These are phyloP conservation scores for Raphanus sativus DNA, from an alignment of 345 rosid species.

Conservation along the genomic window DNA sequence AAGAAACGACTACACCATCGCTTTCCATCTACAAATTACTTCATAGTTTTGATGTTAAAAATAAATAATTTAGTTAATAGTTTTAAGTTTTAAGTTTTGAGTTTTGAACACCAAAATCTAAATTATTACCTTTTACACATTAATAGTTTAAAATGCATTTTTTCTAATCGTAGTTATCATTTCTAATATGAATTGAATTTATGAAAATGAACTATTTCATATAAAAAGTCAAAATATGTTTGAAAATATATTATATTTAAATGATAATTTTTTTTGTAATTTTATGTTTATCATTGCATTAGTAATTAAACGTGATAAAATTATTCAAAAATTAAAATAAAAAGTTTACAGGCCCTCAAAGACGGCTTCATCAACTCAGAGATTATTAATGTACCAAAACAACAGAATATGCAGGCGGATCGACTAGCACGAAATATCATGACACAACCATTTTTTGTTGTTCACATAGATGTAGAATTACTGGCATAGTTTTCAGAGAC, in stretches of 20 bases:
- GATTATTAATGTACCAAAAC: too few relatives aligned
- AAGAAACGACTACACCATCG: background rate
- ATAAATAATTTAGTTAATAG: background rate
- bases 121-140: background rate
- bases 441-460: too few relatives aligned
- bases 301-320: too few relatives aligned
- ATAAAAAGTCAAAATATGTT: background rate
- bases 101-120: background rate
- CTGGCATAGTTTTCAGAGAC: too few relatives aligned
- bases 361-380: too few relatives aligned
- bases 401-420: too few relatives aligned
- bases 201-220: background rate
- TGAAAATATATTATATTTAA: background rate
- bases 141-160: too few relatives aligned
- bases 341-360: too few relatives aligned
- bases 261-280: too few relatives aligned
- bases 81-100: background rate
- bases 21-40: background rate
- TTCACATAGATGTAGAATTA: too few relatives aligned
- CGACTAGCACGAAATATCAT: too few relatives aligned
- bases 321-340: too few relatives aligned
- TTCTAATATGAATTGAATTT: background rate
- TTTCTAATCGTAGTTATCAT: background rate
- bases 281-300: background rate
- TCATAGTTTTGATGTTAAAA: background rate